Evolutionary conservation across 768 basidiomycete species (phyloP), one percentile per base, ranked within the genome.

Genomic region (Flagelloscypha sp.): DNA sequence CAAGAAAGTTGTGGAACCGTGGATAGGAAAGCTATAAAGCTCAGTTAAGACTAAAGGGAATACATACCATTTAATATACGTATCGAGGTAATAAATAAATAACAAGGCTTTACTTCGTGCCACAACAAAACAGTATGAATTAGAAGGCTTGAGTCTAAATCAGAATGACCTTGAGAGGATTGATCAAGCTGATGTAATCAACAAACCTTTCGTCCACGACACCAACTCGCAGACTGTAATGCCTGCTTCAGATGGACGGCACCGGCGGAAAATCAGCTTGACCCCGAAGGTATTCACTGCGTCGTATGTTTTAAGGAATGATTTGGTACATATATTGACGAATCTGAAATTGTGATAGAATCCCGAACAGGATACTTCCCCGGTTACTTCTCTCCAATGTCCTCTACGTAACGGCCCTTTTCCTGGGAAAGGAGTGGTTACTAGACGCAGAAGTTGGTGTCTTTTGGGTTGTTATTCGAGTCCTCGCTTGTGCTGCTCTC

Each of bases 381-480:
- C 69, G 65, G 46, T 65, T 84, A 33, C 47, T 79, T 37, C 48
- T 79, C 25, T 74, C 76, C 0, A 79, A 84, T 58, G 55, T 73
- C 15, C 57, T 84, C 31, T 75, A 80, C 39, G 79, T 79, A 22
- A 55, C 77, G 13, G 66, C 77, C 4, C 56, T 81, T 23, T 70
- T 76, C 54, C 68, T 74, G 5, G 66, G 72, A 33, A 84, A 82
- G 58, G 79, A 77, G 47, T 73, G 74, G 62, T 56, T 86, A 6
- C 57, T 87, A 30, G 63, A 73, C 12, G 68, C 70, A 24, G 78
- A 84, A 52, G 71, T 79, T 15, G 78, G 79, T 6, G 70, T 81
- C 7, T 79, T 85, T 49, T 87, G 84, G 85, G 64, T 84, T 10
- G 63, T 81, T 22, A 77, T 86, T 61, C 63, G 82, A 42, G 68